Conservation (phyloP, 176 grass and related monocot species). For the Leersia perrieri region DNA sequence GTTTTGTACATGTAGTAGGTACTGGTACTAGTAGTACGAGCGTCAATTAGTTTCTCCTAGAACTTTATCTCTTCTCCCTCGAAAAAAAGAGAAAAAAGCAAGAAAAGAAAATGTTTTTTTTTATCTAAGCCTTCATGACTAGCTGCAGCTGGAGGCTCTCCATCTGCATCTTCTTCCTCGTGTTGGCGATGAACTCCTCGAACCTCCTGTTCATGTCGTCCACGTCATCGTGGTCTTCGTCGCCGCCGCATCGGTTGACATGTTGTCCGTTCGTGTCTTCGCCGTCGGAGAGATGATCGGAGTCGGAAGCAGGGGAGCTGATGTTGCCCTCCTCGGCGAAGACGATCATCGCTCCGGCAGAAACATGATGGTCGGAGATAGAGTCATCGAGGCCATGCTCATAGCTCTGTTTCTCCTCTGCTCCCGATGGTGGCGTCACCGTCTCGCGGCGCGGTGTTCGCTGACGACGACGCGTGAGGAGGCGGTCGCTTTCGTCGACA, state of each 20-base stretch:
- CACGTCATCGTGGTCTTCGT: conserved; percentile 35
- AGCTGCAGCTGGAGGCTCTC: conserved; percentile 27
- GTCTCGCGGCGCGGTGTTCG: neutral
- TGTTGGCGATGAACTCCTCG: conserved; percentile 68
- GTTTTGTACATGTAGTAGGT: neutral
- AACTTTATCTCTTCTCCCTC: neutral
- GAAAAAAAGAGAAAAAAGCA: neutral
- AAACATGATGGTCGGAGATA: neutral
- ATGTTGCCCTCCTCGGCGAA: neutral
- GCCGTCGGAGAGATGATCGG: neutral
- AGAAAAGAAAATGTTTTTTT: too few species aligned
- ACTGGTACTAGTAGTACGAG: neutral
- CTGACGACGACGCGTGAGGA: neutral
- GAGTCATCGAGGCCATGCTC: neutral
- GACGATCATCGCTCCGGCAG: neutral
- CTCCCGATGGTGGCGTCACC: neutral
- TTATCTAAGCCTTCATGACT: neutral
- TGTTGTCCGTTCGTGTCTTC: neutral
- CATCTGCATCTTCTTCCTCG: conserved; percentile 29
- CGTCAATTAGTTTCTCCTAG: neutral
- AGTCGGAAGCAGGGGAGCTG: neutral
- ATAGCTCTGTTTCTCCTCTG: neutral
- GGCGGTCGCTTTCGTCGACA: neutral
- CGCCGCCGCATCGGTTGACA: neutral
- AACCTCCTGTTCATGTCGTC: conserved; percentile 54